Percentiles rank a stretch among this genome's conserved stretches.
Conservation (phyloP, 2,329 filamentous ascomycete species). For the Anthostomella pinea region DNA sequence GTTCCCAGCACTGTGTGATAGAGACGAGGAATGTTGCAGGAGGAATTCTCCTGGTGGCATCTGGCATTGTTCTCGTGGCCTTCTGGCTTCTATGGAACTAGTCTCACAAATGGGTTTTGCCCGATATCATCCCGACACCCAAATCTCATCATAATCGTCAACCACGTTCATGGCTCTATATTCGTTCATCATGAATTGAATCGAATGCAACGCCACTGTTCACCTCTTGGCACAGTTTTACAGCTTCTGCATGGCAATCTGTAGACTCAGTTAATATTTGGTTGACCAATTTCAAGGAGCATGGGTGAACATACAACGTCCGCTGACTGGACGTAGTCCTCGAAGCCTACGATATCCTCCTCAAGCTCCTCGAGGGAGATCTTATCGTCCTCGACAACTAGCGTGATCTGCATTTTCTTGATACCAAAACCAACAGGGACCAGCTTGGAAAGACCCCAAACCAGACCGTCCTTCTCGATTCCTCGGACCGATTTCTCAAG, state of each 20-base stretch:
- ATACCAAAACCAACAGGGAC: constrained; percentile 94
- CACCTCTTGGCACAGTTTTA: constrained; percentile 50
- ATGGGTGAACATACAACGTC: constrained; percentile 62
- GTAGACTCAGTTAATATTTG: constrained; percentile 14
- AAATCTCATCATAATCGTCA: constrained; percentile 32
- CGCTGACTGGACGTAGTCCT: constrained; percentile 95
- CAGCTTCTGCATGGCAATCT: constrained; percentile 84
- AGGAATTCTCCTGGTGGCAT: constrained; percentile 19
- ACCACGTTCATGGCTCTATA: constrained; percentile 26
- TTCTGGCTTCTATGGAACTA: constrained; percentile 24
- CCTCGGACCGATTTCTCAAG: constrained; percentile 77
- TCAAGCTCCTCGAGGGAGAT: constrained; percentile 83
- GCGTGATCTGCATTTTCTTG: constrained; percentile 98
- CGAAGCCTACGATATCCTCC: constrained; percentile 75
- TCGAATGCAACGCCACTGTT: constrained; percentile 20
- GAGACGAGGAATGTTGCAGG: not conserved
- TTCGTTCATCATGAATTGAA: constrained; percentile 32
- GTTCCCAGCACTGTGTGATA: constrained; percentile 2
- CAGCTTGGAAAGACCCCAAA: constrained; percentile 91
- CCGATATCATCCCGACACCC: constrained; percentile 23
- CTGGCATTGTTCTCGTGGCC: constrained; percentile 20
- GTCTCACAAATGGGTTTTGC: constrained; percentile 17
- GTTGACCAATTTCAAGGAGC: not conserved
- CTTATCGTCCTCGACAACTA: constrained; percentile 97
- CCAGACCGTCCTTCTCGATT: constrained; percentile 89